Base-by-base conservation (phyloP, 345 rosid genomes). In the Acer negundo region DNA sequence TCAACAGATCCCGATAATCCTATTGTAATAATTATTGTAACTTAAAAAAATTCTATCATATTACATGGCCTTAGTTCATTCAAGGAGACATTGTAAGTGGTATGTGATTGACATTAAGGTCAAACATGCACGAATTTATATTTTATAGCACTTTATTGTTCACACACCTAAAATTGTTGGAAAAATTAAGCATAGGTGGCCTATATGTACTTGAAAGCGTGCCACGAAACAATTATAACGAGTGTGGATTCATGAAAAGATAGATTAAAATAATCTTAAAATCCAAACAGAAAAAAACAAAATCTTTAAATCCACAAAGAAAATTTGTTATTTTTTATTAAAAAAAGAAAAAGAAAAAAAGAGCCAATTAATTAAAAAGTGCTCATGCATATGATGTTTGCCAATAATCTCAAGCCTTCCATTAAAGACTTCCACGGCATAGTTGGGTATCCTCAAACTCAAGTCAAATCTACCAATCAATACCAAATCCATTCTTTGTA, bases 321-420 rank as follows among this genome's bases (percentile, higher is more conserved):
- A 12, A 40, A 42, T 24, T 15, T 49, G 23, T 46, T 23, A 35
- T 35, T 35, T 35, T 35, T 35, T 35, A 35, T 35, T 35, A 35
- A 4, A 4, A 51, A 19, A 11, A 10, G 3, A 74, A 6, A 63
- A 7, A 4, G 20, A n/a, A 4, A 17, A 4, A 17, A 6, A 10
- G 23, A 56, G 51, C 0, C 28, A 0, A 3, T 31, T 13, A n/a
- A 35, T 40, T 38, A 12, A 26, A 7, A 20, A 31, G 12, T 66
- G 24, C 61, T 19, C 61, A 63, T 46, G 11, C 42, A n/a, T 35
- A 26, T 75, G 31, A 66, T 64, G 78, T 31, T 13, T 35, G 31
- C 72, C 64, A 75, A 72, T 75, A 19, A 7, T 6, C 13, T 49
- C 3, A 47, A 10, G 55, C 66, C 78, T 20, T 4, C 71, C 64